Base-by-base conservation (phyloP, 306 rosid species). In the Vigna unguiculata region DNA sequence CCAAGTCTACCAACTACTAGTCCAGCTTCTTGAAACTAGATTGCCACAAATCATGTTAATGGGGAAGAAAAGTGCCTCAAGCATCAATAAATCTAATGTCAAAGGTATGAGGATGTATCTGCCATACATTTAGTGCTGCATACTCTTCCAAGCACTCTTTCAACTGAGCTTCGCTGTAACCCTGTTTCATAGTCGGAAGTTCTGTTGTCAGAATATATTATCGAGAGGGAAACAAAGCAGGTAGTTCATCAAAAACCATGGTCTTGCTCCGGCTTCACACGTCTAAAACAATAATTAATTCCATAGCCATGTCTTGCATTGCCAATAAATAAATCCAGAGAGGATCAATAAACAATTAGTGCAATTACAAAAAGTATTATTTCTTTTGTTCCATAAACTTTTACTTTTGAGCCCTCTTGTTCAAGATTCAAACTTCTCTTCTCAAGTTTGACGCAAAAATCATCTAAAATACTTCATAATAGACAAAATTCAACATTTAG, bases 91-190 rank as follows among this genome's bases (percentile, higher is more conserved):
- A 92, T 78, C 93, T 89, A 46, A 95, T 91, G 86, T 92, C 99
- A 17, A 95, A 95, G 77, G 97, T 84, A 59, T 87, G 90, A 54
- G 99, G 99, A 79, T 91, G 95, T 74, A 96, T 92, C 88, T 92
- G 99, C 99, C 98, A 96, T 71, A 92, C 99, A 81, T 96, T 96
- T 69, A 95, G 82, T 34, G 97, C 96, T 71, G 99, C 99, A 60
- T 96, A 96, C 84, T 92, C 99, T 90, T 96, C 98, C 82, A 96
- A 81, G 78, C 98, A 96, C 83, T 92, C 93, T 80, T 92, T 96
- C 81, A 92, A 78, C 71, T 96, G 98, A 45, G 97, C 99, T 93
- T 96, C 98, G 40, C 97, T 91, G 86, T 91, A 96, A 28, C 98
- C 99, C 98, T 96, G 96, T 83, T 77, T 65, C 62, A 67, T 79